Base-by-base conservation (phyloP, 768 basidiomycete species). In the Lactarius evosmus region DNA sequence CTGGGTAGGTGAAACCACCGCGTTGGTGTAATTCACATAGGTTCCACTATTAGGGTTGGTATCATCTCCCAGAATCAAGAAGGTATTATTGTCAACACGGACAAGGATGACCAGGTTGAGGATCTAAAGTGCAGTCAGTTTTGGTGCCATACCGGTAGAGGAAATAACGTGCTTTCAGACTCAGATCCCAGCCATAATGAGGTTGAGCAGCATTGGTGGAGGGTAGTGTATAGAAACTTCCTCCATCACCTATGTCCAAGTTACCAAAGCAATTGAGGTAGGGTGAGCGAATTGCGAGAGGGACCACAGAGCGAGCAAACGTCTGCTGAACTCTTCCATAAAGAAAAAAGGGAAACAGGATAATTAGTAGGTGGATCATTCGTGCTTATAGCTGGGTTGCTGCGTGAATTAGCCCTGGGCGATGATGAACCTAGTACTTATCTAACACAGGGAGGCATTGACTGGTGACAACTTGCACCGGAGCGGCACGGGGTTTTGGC, bases 1-100 rank as follows among this genome's bases (percentile, higher is more conserved):
- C 12, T 71, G 70, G 0, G 78, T 78, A 2, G 78, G 73, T 1
- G 78, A 78, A 60, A 78, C 67, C 36, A 69, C 62, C 1, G 66
- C 61, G 57, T 62, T 51, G 4, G 66, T 70, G 41, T 73, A 50
- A 44, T 67, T 72, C 8, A 65, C 61, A 27, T n/a, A 32, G 50
- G n/a, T 22, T n/a, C n/a, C 5, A 55, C 63, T 63, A 38, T n/a
- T 16, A 38, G 27, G n/a, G 27, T 1, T 44, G 29, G 55, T n/a
- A 40, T 51, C 29, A 30, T 36, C 34, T 29, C 67, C 68, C 7
- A 70, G 57, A 57, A 67, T 68, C 11, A 63, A 58, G 54, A 69
- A 70, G 11, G 66, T 65, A 4, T 29, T 0, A 22, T 38, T 54
- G 32, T 68, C 65, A 16, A 68, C 58, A 7, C 60, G 55, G 5